These are phyloP conservation scores for Phytophthora megakarya DNA, from an alignment of 352 stramenopile genomes.

Conservation along the genomic window DNA sequence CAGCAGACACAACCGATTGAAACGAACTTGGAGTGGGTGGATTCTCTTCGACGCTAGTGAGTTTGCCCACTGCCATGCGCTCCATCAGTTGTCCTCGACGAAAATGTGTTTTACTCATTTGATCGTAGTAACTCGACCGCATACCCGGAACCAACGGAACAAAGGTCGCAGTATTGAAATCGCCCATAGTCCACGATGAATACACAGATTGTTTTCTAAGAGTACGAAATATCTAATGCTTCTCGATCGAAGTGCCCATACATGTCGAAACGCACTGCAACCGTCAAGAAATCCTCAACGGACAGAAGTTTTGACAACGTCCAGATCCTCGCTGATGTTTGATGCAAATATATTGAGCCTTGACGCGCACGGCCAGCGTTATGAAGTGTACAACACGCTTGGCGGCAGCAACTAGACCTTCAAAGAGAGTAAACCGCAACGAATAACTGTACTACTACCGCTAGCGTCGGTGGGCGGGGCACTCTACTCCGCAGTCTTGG, in stretches of 20 bases:
- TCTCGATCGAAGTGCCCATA: constrained; percentile 16
- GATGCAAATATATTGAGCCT: constrained; percentile 47
- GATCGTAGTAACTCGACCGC: constrained; percentile 53
- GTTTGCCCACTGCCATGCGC: constrained; percentile 63
- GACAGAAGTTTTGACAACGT: not conserved
- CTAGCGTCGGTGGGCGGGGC: constrained; percentile 32
- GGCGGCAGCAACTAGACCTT: constrained; percentile 28
- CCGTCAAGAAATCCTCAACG: constrained; percentile 26
- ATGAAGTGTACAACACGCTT: constrained; percentile 38
- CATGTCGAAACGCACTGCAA: constrained; percentile 32
- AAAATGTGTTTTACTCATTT: constrained; percentile 55
- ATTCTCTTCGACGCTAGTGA: constrained; percentile 23
- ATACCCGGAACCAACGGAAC: constrained; percentile 61
- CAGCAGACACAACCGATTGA: constrained; percentile 15
- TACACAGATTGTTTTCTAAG: not conserved
- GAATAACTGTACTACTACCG: constrained; percentile 55
- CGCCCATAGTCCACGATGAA: constrained; percentile 18
- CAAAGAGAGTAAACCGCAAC: constrained; percentile 31
- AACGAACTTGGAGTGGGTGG: not conserved
- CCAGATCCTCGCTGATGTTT: too few species aligned
- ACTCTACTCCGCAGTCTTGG: constrained; percentile 75
- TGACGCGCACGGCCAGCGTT: constrained; percentile 29
- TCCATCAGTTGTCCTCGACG: constrained; percentile 66
- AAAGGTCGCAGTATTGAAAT: constrained; percentile 17
- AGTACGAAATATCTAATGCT: constrained; percentile 1